These are phyloP conservation scores for Chionographis japonica DNA, from an alignment of 106 monocot species.

Conservation along the genomic window DNA sequence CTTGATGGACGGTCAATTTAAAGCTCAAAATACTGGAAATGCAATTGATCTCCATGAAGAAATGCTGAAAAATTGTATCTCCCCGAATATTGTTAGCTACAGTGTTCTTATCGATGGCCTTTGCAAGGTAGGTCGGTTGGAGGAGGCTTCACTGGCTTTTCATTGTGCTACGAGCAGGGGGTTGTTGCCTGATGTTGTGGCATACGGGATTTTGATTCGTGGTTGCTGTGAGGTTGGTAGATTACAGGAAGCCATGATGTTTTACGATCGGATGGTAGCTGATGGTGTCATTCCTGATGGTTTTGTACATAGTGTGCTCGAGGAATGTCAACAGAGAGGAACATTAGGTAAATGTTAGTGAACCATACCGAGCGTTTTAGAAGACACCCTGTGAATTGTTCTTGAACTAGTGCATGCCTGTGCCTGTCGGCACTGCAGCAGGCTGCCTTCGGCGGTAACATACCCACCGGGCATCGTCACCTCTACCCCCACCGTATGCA, in stretches of 20 bases:
- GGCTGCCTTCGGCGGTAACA: too few species aligned
- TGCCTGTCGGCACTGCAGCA: too few species aligned
- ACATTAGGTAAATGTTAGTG: too few species aligned
- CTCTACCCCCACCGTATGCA: too few species aligned
- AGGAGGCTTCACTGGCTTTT: conserved; percentile 39
- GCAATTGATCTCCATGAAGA: conserved; percentile 51
- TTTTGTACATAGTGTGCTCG: conserved; percentile 12
- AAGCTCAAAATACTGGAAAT: conserved; percentile 27
- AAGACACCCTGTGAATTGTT: too few species aligned
- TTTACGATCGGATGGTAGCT: conserved; percentile 48
- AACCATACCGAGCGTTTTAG: too few species aligned
- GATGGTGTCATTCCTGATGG: conserved; percentile 41
- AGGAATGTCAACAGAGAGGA: conserved; percentile 8
- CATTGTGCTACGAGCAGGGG: conserved; percentile 32
- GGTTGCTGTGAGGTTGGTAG: conserved; percentile 34
- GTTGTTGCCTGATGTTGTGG: conserved; percentile 59
- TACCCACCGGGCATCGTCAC: too few species aligned
- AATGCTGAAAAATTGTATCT: conserved; percentile 35
- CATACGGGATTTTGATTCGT: conserved; percentile 53
- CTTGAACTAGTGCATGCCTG: too few species aligned
- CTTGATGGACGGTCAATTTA: conserved; percentile 47
- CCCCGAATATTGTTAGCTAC: conserved; percentile 51
- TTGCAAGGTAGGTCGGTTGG: conserved; percentile 42
- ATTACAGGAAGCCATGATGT: conserved; percentile 32
- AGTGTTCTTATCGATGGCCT: conserved; percentile 51